phyloP scores from a whole-genome alignment of 805 yeast genomes.

The Saturnispora sekii region DNA sequence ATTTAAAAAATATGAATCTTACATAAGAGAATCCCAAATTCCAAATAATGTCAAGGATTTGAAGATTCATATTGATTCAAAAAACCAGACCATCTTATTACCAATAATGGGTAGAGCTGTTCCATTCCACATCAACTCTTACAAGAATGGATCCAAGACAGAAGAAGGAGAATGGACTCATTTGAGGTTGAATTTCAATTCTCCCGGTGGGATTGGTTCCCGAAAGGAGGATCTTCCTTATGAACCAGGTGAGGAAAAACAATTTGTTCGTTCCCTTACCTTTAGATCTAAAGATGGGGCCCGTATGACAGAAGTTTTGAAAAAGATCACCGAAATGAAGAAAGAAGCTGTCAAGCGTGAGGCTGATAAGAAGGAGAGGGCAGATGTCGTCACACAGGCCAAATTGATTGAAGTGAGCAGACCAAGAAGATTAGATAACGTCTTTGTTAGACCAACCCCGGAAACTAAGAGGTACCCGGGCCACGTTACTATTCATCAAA shows the following conservation, averaged over 20 bases:
- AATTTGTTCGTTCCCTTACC: slow-evolving; percentile 79
- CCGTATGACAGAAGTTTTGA: slow-evolving; percentile 81
- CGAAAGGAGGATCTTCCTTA: slow-evolving; percentile 80
- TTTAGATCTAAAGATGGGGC: slow-evolving; percentile 85
- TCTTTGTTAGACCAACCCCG: slow-evolving; percentile 90
- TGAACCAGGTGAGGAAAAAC: slow-evolving; percentile 79
- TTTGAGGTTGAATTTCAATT: slow-evolving; percentile 80
- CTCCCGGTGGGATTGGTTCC: slow-evolving; percentile 58
- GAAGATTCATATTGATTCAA: slow-evolving; percentile 77
- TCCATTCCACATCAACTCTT: slow-evolving; percentile 92
- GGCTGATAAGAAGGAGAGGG: slow-evolving; percentile 80
- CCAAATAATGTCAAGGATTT: slow-evolving; percentile 77
- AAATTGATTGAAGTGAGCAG: slow-evolving; percentile 76
- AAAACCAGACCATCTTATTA: slow-evolving; percentile 77
- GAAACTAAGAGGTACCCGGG: slow-evolving; percentile 96
- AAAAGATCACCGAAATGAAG: slow-evolving; percentile 84
- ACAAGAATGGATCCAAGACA: slow-evolving; percentile 87
- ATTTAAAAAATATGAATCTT: slow-evolving; percentile 91
- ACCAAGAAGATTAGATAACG: slow-evolving; percentile 77
- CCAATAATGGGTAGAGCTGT: slow-evolving; percentile 96
- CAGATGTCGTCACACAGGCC: slow-evolving; percentile 91
- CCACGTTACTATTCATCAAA: slow-evolving; percentile 81
- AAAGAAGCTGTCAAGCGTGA: slow-evolving; percentile 87
- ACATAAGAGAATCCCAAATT: slow-evolving; percentile 85
- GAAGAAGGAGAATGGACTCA: slow-evolving; percentile 96